Conservation (phyloP, 352 stramenopile genomes). For the Blastocystis sp. region DNA sequence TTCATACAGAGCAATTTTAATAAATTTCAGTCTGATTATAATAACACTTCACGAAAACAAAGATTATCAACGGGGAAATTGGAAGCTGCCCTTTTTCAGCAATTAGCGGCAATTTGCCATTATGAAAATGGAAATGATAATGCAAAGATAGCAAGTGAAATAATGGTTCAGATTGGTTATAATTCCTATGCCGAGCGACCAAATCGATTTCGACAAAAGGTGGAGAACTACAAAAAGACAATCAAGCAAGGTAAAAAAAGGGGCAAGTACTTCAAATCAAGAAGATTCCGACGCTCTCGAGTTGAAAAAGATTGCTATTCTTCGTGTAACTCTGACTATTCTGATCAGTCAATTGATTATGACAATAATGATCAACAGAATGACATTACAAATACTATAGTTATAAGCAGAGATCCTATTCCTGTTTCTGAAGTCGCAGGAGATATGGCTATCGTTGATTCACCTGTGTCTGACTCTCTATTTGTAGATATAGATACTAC, state of each 20-base stretch:
- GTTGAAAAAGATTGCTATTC: too few species aligned
- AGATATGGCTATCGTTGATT: too few species aligned
- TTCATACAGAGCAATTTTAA: background rate
- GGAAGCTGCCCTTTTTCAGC: background rate
- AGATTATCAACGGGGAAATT: slow-evolving; percentile 20
- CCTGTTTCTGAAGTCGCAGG: too few species aligned
- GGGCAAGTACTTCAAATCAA: too few species aligned
- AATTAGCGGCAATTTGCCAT: background rate
- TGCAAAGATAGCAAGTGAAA: background rate
- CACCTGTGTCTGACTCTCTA: too few species aligned
- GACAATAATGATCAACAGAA: too few species aligned
- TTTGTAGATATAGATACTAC: too few species aligned
- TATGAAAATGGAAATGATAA: slow-evolving; percentile 33
- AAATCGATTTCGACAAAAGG: slow-evolving; percentile 46
- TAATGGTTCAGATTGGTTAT: slow-evolving; percentile 21
- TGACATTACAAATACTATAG: too few species aligned
- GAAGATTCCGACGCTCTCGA: too few species aligned
- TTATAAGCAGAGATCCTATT: too few species aligned
- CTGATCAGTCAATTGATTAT: too few species aligned
- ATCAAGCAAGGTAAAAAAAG: background rate
- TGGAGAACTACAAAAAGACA: slow-evolving; percentile 13
- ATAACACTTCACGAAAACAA: background rate
- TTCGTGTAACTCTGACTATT: too few species aligned
- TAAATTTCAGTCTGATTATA: background rate
- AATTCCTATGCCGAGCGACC: background rate